Percentiles rank a stretch among this genome's conserved stretches.
Evolutionary conservation across 169 alveolate genomes (phyloP).

Genomic region (Blepharisma undulans): DNA sequence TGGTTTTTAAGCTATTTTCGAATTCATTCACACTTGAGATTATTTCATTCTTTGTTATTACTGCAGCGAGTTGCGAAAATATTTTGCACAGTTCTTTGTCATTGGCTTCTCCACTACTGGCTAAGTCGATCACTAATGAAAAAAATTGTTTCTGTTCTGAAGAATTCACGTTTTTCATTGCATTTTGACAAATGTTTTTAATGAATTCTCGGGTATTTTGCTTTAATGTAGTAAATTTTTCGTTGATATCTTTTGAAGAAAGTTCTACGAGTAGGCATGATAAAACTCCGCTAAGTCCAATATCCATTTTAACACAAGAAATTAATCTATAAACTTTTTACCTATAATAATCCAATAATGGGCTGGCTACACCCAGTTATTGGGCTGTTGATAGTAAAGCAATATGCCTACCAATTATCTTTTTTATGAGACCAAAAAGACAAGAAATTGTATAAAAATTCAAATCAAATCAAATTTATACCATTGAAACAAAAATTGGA

Average conservation of each 20-base stretch:
- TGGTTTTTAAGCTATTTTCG: not conserved
- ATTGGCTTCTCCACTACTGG: not conserved
- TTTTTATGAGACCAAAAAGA: too few species aligned
- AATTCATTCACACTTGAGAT: not conserved
- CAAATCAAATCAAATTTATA: too few species aligned
- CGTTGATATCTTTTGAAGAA: not conserved
- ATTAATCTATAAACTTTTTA: too few species aligned
- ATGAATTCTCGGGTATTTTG: not conserved
- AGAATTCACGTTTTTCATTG: not conserved
- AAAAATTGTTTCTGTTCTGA: not conserved
- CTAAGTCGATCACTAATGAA: not conserved
- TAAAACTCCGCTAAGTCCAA: not conserved
- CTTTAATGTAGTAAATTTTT: not conserved
- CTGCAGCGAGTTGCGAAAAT: not conserved
- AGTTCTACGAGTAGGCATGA: not conserved
- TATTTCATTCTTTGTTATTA: not conserved
- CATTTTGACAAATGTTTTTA: too few species aligned
- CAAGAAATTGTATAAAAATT: too few species aligned
- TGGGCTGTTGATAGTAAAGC: too few species aligned
- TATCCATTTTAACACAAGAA: not conserved
- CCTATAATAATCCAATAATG: too few species aligned
- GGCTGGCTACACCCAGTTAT: too few species aligned
- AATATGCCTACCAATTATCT: too few species aligned
- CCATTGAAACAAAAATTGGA: too few species aligned
- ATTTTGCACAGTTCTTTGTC: not conserved